phyloP scores from a whole-genome alignment of 345 rosid species.

The Stellera chamaejasme region DNA sequence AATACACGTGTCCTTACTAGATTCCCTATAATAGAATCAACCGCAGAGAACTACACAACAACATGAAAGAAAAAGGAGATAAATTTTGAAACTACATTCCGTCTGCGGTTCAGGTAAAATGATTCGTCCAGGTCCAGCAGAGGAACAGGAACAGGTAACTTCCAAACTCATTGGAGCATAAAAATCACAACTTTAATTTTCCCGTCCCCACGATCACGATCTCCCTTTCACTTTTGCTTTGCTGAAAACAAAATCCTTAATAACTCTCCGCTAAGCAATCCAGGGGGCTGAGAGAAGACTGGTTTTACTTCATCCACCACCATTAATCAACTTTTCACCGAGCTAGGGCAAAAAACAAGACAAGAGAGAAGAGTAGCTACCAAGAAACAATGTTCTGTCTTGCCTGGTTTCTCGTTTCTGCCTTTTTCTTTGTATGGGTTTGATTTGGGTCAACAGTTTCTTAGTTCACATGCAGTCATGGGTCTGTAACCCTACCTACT shows the following conservation, averaged over 20 bases:
- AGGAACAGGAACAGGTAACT: constrained; percentile 22
- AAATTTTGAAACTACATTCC: constrained; percentile 8
- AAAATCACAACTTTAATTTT: constrained; percentile 6
- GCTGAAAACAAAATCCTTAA: not conserved
- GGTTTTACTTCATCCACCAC: constrained; percentile 23
- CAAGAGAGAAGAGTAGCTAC: constrained; percentile 15
- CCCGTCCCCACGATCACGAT: not conserved
- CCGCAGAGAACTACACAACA: constrained; percentile 3
- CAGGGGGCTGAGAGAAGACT: constrained; percentile 16
- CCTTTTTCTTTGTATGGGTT: constrained; percentile 11
- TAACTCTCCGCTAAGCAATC: too few relatives aligned
- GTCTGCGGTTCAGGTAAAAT: constrained; percentile 15
- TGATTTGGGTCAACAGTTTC: constrained; percentile 3
- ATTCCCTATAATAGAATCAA: constrained; percentile 1
- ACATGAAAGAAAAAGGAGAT: too few relatives aligned
- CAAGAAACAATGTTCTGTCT: constrained; percentile 14
- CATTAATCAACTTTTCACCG: constrained; percentile 12
- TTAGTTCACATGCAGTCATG: constrained; percentile 31
- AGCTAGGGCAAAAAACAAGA: not conserved
- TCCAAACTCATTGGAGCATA: constrained; percentile 63
- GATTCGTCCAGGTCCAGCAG: constrained; percentile 27
- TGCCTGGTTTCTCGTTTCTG: constrained; percentile 17
- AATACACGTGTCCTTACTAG: constrained; percentile 7
- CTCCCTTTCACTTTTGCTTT: not conserved
- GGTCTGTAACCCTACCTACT: constrained; percentile 16